Evolutionary conservation across 2,329 filamentous ascomycete genomes (phyloP), one percentile per base, ranked within the genome.

Genomic region (Magnaporthiopsis incrustans): DNA sequence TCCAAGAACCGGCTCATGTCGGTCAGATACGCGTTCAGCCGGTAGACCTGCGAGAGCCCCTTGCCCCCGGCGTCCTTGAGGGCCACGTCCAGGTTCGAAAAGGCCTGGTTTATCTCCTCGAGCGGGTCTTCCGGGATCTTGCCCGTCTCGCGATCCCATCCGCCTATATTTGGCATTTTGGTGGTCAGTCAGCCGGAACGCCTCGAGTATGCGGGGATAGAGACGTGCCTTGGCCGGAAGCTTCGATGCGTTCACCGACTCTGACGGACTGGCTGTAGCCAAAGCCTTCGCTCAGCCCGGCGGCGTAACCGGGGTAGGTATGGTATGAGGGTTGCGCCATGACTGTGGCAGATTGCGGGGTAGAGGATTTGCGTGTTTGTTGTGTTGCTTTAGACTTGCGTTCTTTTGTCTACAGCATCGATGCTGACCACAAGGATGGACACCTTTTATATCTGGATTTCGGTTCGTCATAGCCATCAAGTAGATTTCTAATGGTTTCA

Each of bases 71-170:
- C 82, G 27, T 76, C 66, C 63, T 75, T 77, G 15, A 85, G 72
- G 25, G 69, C 73, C 3, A 76, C 67, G 3, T 86, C 81, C 12
- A 86, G 78, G 66, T 85, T 86, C 2, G 68, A 69, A 68, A 85
- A 85, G 2, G 81, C 79, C 66, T 78, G 74, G 65, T 78, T 76
- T 60, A 81, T 76, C 64, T 82, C 74, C 0, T 70, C 62, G 10
- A 18, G 10, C 25, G 44, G 26, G 15, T 63, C 57, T 11, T 38
- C 30, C 7, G 30, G 14, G 33, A 63, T 63, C 62, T 63, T 38
- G 56, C 95, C 62, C 27, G 62, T 60, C 56, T 35, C n/a, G 33
- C 35, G 26, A 30, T 58, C 53, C 62, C 62, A 63, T 7, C 62
- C 62, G 26, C 62, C 62, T 63, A 22, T 22, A 32, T 12, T 50